Evolutionary conservation across 2,329 filamentous ascomycete genomes (phyloP).

Genomic region (Xenosphaeropsis pyriputrescens): DNA sequence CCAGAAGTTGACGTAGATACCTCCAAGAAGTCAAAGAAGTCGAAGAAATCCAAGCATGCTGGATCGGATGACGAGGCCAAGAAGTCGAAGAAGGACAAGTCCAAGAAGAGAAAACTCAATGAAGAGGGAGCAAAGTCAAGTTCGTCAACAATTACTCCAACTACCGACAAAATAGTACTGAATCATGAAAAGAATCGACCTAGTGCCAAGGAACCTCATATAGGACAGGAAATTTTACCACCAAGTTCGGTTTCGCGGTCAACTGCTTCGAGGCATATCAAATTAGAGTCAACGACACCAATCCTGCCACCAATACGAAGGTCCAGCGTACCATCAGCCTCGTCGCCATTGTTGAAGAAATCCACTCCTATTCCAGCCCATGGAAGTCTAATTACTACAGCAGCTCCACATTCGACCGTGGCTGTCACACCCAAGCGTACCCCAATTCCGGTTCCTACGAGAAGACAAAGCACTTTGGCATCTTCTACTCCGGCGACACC

Average conservation of each 20-base stretch:
- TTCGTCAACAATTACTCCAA: slow-evolving; percentile 10
- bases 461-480: not conserved
- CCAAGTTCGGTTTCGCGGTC: not conserved
- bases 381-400: not conserved
- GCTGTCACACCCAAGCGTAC: not conserved
- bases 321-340: too few relatives aligned
- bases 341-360: too few relatives aligned
- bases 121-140: slow-evolving; percentile 9
- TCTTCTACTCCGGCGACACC: not conserved
- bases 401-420: not conserved
- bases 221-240: slow-evolving; percentile 4
- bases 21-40: not conserved
- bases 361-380: not conserved
- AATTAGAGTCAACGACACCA: too few relatives aligned
- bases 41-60: not conserved
- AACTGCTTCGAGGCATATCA: too few relatives aligned
- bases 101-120: not conserved
- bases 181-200: slow-evolving; percentile 9
- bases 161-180: slow-evolving; percentile 8
- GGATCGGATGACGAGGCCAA: not conserved
- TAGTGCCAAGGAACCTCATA: slow-evolving; percentile 4
- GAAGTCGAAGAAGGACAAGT: not conserved
- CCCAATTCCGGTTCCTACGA: not conserved
- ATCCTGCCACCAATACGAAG: too few relatives aligned
- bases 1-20: not conserved